Evolutionary conservation across 139 green algal species (phyloP), one percentile per base, ranked within the genome.

Genomic region (Chlorella vulgaris): DNA sequence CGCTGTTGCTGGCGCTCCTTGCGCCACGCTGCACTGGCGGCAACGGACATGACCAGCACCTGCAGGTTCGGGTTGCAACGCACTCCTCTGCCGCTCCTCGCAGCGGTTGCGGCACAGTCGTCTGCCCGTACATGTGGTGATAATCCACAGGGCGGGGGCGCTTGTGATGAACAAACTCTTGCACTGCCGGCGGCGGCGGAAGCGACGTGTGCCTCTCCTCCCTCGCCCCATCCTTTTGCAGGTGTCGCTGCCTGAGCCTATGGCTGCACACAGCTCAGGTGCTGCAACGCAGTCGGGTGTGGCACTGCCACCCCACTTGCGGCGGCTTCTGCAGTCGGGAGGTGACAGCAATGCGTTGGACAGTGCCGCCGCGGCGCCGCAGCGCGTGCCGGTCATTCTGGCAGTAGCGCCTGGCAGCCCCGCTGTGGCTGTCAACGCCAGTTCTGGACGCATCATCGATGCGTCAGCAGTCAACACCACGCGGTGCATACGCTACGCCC

Each of bases 401-500:
- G 47, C 42, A 0, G 33, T 76, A 15, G n/a, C 24, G 10, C 29
- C 6, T 1, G 42, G 42, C 42, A 19, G n/a, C 4, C 7, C 40
- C 2, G 69, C 42, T 1, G 28, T 76, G 36, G 47, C 69, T 40
- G 69, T 71, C 33, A 71, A 71, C 42, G n/a, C 69, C 69, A 28
- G 2, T 61, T 33, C 42, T 5, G 28, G 39, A 10, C 69, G 26
- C 26, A 76, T 62, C 13, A 21, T 61, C 22, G 69, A 71, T 10
- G 65, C 65, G 36, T 47, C 65, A 13, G 47, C n/a, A 2, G n/a
- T 60, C 40, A 76, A 76, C 69, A 76, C 69, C 42, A 76, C 69
- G 42, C 69, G 69, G 7, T 76, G 69, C 69, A 76, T 76, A 50
- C 71, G 51, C 22, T 78, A 78, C 10, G 71, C 71, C 8, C n/a